A percentile compares a stretch with the other conserved stretches of the same genome.
These are phyloP conservation scores for Dissophora globulifera DNA, from an alignment of 192 early-diverging fungal species.

Conservation along the genomic window DNA sequence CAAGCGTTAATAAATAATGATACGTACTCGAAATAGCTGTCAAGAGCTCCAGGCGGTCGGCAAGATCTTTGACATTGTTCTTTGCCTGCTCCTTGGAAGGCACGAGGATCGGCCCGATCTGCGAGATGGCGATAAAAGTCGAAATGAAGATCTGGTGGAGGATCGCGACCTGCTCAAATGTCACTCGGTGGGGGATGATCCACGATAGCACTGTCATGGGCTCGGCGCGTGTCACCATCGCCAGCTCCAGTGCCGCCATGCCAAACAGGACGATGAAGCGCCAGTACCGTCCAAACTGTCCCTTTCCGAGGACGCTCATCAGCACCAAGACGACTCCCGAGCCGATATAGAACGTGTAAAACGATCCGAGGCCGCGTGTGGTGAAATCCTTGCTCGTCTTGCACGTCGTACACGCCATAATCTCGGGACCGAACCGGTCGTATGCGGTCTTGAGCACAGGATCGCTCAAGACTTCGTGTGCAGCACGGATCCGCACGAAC, in stretches of 20 bases:
- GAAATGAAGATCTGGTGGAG: constrained; percentile 57
- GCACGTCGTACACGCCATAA: constrained; percentile 39
- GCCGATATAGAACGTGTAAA: constrained; percentile 52
- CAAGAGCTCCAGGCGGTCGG: constrained; percentile 48
- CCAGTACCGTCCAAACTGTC: constrained; percentile 61
- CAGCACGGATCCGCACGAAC: constrained; percentile 50
- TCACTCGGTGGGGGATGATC: constrained; percentile 41
- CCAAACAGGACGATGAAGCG: constrained; percentile 57
- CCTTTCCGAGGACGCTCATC: constrained; percentile 59
- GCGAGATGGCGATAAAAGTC: constrained; percentile 58
- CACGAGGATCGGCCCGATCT: constrained; percentile 59
- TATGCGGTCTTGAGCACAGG: constrained; percentile 51
- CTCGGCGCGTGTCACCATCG: constrained; percentile 50
- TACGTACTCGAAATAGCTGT: constrained; percentile 46
- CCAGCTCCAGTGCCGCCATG: constrained; percentile 55
- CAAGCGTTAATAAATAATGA: background rate
- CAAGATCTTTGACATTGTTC: constrained; percentile 31
- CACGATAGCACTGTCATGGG: constrained; percentile 28
- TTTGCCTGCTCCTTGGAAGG: constrained; percentile 45
- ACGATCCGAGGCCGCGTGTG: constrained; percentile 16
- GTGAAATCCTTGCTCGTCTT: constrained; percentile 44
- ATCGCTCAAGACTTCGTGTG: constrained; percentile 51
- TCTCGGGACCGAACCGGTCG: constrained; percentile 53
- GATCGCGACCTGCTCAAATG: constrained; percentile 57
- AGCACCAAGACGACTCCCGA: constrained; percentile 52